Conservation (phyloP, 441 rosid species). For the Erodium moschatum region DNA sequence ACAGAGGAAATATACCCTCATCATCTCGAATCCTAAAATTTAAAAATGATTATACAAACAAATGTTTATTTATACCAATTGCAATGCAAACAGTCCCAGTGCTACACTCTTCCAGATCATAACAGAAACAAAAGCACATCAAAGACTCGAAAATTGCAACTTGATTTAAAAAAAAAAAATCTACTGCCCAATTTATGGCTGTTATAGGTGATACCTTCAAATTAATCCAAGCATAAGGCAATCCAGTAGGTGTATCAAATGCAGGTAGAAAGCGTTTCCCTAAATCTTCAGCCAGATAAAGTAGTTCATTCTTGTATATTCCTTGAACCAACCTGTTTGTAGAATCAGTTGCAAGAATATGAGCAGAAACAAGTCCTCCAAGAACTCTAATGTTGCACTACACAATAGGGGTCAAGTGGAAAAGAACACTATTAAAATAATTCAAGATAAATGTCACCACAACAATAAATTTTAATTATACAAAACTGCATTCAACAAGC, state of each 20-base stretch:
- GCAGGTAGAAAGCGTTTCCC: conserved; percentile 57
- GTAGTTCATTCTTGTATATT: conserved; percentile 51
- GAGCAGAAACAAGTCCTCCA: conserved; percentile 97
- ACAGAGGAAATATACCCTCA: background rate
- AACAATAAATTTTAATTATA: background rate
- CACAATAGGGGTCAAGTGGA: conserved; percentile 32
- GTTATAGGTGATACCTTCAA: conserved; percentile 50
- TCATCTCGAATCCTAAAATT: background rate
- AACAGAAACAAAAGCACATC: background rate
- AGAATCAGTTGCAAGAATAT: conserved; percentile 88
- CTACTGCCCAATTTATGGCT: conserved; percentile 16
- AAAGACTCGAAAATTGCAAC: too few relatives aligned
- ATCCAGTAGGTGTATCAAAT: conserved; percentile 53
- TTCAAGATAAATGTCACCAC: conserved; percentile 10
- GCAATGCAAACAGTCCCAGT: background rate
- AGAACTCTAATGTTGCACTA: conserved; percentile 97
- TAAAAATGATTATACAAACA: background rate
- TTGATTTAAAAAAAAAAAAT: background rate
- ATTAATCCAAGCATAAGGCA: conserved; percentile 92
- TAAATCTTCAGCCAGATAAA: conserved; percentile 49
- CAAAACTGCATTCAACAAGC: conserved; percentile 10
- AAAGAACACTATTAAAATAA: conserved; percentile 23
- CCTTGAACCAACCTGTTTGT: conserved; percentile 64
- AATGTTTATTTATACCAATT: background rate
- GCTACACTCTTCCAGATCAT: background rate